Percentiles rank a stretch among this genome's conserved stretches.
Conservation (phyloP, 352 stramenopile species). For the Phytophthora rubi region DNA sequence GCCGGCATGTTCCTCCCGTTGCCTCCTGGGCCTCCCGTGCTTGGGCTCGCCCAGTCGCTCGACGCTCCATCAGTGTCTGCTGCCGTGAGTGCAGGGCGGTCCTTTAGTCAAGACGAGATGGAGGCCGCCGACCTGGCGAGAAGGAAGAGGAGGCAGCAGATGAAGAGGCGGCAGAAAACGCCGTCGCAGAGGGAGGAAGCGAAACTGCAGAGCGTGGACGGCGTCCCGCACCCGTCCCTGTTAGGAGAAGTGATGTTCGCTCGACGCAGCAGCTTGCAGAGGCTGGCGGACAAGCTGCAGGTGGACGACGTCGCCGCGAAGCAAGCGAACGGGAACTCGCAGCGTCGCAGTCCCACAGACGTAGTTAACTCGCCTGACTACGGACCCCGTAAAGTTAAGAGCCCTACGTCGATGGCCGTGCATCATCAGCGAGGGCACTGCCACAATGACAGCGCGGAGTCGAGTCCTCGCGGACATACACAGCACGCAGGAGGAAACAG, state of each 20-base stretch:
- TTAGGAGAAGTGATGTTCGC: slow-evolving; percentile 43
- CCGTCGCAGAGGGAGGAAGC: slow-evolving; percentile 15
- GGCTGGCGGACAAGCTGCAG: slow-evolving; percentile 55
- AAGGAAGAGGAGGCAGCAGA: slow-evolving; percentile 33
- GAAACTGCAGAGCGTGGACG: slow-evolving; percentile 18
- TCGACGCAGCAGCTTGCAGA: slow-evolving; percentile 63
- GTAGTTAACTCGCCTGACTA: slow-evolving; percentile 14
- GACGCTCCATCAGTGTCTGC: slow-evolving; percentile 15
- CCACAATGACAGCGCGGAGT: slow-evolving; percentile 31
- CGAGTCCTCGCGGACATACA: slow-evolving; percentile 23
- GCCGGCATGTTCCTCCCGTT: slow-evolving; percentile 13
- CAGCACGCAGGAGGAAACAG: slow-evolving; percentile 21
- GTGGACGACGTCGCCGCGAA: slow-evolving; percentile 34
- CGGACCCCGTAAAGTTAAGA: slow-evolving; percentile 27
- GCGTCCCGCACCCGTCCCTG: slow-evolving; percentile 43
- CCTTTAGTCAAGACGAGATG: slow-evolving; percentile 43
- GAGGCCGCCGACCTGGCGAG: slow-evolving; percentile 22
- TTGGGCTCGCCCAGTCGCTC: slow-evolving; percentile 14
- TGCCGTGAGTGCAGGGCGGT: slow-evolving; percentile 19
- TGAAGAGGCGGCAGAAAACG: slow-evolving; percentile 39
- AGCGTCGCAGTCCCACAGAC: slow-evolving; percentile 9
- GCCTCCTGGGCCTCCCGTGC: slow-evolving; percentile 6
- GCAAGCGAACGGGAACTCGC: slow-evolving; percentile 4
- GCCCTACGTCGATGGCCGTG: slow-evolving; percentile 13
- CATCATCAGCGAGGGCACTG: slow-evolving; percentile 21